Evolutionary conservation across 345 rosid species (phyloP), one percentile per base, ranked within the genome.

Genomic region (Eucalyptus globulus): DNA sequence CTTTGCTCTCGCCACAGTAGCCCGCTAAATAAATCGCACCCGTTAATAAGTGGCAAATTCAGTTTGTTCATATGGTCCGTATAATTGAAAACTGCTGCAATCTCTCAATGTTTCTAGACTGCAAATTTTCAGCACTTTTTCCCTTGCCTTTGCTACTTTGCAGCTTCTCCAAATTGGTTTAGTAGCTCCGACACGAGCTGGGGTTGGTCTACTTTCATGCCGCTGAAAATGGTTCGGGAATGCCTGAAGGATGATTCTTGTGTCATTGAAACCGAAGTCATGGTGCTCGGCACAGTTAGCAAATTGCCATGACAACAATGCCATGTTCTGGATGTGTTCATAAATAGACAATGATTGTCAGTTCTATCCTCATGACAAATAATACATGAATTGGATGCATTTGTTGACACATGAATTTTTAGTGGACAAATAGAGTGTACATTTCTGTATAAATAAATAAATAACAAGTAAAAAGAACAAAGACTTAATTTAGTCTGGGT

Each of bases 111-210:
- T 11, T 76, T 76, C 45, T 0, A 0, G 43, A 11, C 47, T 40
- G 1, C 12, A 37, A 40, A 0, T 40, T 76, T 76, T 6, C 27
- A 0, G 83, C 47, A 21, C 29, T 76, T 44, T 40, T 1, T 15
- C 83, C 62, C 47, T 6, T 40, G 83, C 0, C 15, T 40, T 40
- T 76, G 47, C 47, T 49, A 21, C 53, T 60, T 65, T 14, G 51
- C 88, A 87, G 88, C 4, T 34, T 17, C 0, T 31, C 0, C 54
- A 9, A 10, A 1, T 0, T 87, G 69, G 51, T n/a, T 87, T 0
- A 56, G 80, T 65, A 21, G 26, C 34, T 43, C 40, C 2, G 0
- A 0, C 15, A 26, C 7, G 3, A n/a, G 0, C 40, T 65, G 88
- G 83, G 88, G 88, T 58, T 87, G 37, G 49, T 0, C 88, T 27